These are phyloP conservation scores for Alternaria gaisen DNA, from an alignment of 2,329 filamentous ascomycete species.

Conservation along the genomic window DNA sequence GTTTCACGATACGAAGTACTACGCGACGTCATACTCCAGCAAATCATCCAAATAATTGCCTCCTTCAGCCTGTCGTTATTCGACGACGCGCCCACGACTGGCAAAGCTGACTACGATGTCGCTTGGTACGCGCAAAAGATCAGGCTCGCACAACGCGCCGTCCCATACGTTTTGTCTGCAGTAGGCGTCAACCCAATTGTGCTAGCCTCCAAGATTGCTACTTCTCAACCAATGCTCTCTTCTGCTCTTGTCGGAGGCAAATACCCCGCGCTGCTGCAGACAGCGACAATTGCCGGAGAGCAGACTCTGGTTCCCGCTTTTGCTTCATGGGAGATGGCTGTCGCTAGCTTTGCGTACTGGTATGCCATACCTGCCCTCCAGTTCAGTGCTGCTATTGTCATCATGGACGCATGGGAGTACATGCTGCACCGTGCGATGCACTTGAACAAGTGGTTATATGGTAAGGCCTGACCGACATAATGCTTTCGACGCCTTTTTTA, in stretches of 20 bases:
- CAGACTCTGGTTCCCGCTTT: slow-evolving; percentile 71
- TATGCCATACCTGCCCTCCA: slow-evolving; percentile 78
- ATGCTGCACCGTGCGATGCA: slow-evolving; percentile 97
- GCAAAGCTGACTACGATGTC: slow-evolving; percentile 84
- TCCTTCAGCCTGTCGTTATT: slow-evolving; percentile 73
- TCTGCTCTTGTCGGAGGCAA: slow-evolving; percentile 80
- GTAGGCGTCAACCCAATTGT: slow-evolving; percentile 79
- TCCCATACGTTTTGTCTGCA: slow-evolving; percentile 75
- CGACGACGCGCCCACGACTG: slow-evolving; percentile 77
- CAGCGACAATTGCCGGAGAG: slow-evolving; percentile 62
- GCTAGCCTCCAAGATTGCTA: slow-evolving; percentile 77
- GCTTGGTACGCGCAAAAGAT: slow-evolving; percentile 89
- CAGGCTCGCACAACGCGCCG: slow-evolving; percentile 77
- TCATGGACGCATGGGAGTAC: slow-evolving; percentile 98
- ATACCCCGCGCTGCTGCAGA: slow-evolving; percentile 76
- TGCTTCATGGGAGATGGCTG: slow-evolving; percentile 79
- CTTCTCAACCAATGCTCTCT: slow-evolving; percentile 76
- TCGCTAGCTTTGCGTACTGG: slow-evolving; percentile 83
- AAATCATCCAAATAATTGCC: slow-evolving; percentile 83
- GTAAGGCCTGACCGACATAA: slow-evolving; percentile 62
- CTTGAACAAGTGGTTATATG: slow-evolving; percentile 95
- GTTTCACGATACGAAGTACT: slow-evolving; percentile 85
- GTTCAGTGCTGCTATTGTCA: slow-evolving; percentile 74
- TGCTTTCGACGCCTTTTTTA: not conserved
- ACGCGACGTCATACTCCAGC: slow-evolving; percentile 90